Evolutionary conservation across 2,329 filamentous ascomycete genomes (phyloP).

Genomic region (Stylonectria norvegica): DNA sequence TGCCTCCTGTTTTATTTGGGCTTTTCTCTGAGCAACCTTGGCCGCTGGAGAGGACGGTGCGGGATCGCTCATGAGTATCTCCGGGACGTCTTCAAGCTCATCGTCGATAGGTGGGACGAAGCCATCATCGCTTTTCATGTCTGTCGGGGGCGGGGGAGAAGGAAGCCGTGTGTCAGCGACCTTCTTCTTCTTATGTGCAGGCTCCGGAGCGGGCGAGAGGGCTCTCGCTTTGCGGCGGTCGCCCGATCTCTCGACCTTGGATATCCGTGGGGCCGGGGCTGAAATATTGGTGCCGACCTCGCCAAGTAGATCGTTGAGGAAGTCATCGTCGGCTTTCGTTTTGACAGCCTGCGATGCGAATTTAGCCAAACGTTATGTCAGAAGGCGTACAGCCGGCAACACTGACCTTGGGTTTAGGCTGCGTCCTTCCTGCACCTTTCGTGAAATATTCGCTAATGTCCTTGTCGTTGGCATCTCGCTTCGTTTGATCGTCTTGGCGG

Average conservation of each 20-base stretch:
- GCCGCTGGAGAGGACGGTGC: slow-evolving; percentile 82
- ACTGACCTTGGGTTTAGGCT: slow-evolving; percentile 76
- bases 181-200: slow-evolving; percentile 55
- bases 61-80: slow-evolving; percentile 79
- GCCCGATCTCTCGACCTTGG: slow-evolving; percentile 66
- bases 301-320: slow-evolving; percentile 77
- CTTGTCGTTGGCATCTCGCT: slow-evolving; percentile 81
- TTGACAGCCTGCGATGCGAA: slow-evolving; percentile 69
- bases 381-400: no score
- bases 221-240: slow-evolving; percentile 76
- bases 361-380: no score
- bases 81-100: slow-evolving; percentile 42
- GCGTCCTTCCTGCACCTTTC: slow-evolving; percentile 63
- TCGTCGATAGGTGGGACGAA: slow-evolving; percentile 58
- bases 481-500: slow-evolving; percentile 80
- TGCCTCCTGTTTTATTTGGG: slow-evolving; percentile 45
- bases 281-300: slow-evolving; percentile 79
- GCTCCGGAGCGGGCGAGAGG: slow-evolving; percentile 67
- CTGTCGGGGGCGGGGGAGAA: slow-evolving; percentile 43
- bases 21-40: slow-evolving; percentile 73
- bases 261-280: slow-evolving; percentile 50
- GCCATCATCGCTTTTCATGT: slow-evolving; percentile 36
- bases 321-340: slow-evolving; percentile 84
- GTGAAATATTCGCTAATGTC: slow-evolving; percentile 95
- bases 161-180: slow-evolving; percentile 47